phyloP scores from a whole-genome alignment of 352 stramenopile species.

The Phytophthora tubulina region DNA sequence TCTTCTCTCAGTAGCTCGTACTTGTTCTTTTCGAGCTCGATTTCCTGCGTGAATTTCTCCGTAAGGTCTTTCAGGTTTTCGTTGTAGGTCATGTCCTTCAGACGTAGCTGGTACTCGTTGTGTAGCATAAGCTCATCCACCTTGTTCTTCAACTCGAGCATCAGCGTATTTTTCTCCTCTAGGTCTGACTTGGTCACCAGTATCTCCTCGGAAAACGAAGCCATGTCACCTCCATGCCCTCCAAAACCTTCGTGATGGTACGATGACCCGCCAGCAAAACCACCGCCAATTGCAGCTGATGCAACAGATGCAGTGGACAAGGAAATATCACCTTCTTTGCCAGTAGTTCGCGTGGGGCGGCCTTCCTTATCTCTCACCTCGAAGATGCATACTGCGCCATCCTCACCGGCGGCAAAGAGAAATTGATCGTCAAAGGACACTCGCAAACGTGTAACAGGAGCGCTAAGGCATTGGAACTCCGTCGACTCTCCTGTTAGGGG shows the following conservation, averaged over 20 bases:
- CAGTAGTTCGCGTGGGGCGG: slow-evolving; percentile 57
- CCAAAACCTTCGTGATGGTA: slow-evolving; percentile 30
- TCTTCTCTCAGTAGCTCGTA: slow-evolving; percentile 91
- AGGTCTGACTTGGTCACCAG: slow-evolving; percentile 92
- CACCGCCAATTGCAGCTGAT: slow-evolving; percentile 12
- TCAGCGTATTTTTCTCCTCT: slow-evolving; percentile 93
- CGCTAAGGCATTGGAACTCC: slow-evolving; percentile 88
- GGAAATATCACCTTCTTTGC: slow-evolving; percentile 28
- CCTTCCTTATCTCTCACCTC: slow-evolving; percentile 91
- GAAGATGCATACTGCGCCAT: slow-evolving; percentile 89
- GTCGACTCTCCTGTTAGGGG: slow-evolving; percentile 91
- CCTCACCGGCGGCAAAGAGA: slow-evolving; percentile 90
- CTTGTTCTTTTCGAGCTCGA: slow-evolving; percentile 93
- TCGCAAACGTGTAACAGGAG: slow-evolving; percentile 81
- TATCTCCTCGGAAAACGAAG: slow-evolving; percentile 78
- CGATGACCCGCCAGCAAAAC: slow-evolving; percentile 20
- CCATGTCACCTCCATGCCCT: slow-evolving; percentile 27
- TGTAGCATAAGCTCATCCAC: slow-evolving; percentile 95
- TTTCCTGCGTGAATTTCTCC: slow-evolving; percentile 94
- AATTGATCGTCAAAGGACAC: slow-evolving; percentile 91
- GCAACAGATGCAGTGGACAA: slow-evolving; percentile 21
- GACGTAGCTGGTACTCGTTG: slow-evolving; percentile 95
- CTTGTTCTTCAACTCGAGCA: slow-evolving; percentile 95
- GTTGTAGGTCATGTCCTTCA: slow-evolving; percentile 96
- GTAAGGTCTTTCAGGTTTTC: slow-evolving; percentile 95